phyloP scores from a whole-genome alignment of 2,329 filamentous ascomycete species.

The Pleoardoris graminearum region DNA sequence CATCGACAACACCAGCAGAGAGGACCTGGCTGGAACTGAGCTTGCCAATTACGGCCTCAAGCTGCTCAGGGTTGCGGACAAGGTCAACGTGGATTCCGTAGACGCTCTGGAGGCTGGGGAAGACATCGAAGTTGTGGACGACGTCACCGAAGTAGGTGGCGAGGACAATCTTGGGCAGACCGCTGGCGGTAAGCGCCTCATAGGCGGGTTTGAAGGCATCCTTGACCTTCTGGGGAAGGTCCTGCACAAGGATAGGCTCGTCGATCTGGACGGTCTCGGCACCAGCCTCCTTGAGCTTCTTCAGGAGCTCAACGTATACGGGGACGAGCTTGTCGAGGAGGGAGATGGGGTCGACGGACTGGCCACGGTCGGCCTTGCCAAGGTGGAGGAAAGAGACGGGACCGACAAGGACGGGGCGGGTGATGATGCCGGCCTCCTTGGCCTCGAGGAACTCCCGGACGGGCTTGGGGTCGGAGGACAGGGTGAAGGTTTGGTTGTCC shows the following conservation, averaged over 20 bases:
- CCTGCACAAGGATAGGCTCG: slow-evolving; percentile 94
- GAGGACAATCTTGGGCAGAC: slow-evolving; percentile 84
- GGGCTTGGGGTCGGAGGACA: slow-evolving; percentile 85
- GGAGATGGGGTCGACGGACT: slow-evolving; percentile 89
- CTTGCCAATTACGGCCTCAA: slow-evolving; percentile 78
- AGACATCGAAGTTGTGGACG: slow-evolving; percentile 94
- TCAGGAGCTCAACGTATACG: slow-evolving; percentile 89
- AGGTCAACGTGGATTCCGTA: slow-evolving; percentile 93
- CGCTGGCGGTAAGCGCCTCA: slow-evolving; percentile 80
- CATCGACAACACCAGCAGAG: slow-evolving; percentile 95
- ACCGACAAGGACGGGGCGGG: slow-evolving; percentile 91
- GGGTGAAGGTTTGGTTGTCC: slow-evolving; percentile 95
- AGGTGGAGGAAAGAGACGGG: slow-evolving; percentile 97
- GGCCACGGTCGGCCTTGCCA: slow-evolving; percentile 95
- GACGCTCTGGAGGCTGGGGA: slow-evolving; percentile 72
- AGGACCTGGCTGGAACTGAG: slow-evolving; percentile 88
- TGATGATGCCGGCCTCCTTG: slow-evolving; percentile 92
- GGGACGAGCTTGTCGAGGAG: slow-evolving; percentile 92
- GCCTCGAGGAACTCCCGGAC: slow-evolving; percentile 94
- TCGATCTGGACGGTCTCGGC: slow-evolving; percentile 98
- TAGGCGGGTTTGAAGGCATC: slow-evolving; percentile 97
- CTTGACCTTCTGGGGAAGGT: slow-evolving; percentile 88
- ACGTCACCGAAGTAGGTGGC: slow-evolving; percentile 99
- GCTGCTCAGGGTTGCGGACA: slow-evolving; percentile 97
- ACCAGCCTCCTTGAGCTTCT: slow-evolving; percentile 92